These are phyloP conservation scores for Coniochaeta sp. DNA, from an alignment of 2,329 filamentous ascomycete species.

Conservation along the genomic window DNA sequence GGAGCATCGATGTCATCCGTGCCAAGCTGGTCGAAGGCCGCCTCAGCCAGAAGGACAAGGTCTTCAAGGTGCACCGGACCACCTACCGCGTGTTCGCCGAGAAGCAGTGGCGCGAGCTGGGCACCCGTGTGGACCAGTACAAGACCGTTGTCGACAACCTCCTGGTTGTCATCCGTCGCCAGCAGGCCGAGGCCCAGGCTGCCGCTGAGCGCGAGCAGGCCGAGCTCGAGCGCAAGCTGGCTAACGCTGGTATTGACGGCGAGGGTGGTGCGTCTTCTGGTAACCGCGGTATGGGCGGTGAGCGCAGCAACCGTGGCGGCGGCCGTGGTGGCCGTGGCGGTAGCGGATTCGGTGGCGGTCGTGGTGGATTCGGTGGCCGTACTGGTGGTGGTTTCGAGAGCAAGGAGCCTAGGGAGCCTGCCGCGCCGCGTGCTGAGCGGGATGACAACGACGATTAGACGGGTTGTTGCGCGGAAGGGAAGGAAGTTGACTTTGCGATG, in stretches of 20 bases:
- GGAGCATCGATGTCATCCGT: slow-evolving; percentile 97
- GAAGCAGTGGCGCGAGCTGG: slow-evolving; percentile 96
- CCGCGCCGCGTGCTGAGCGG: slow-evolving; percentile 10
- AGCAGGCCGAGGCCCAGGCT: slow-evolving; percentile 71
- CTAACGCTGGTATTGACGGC: slow-evolving; percentile 30
- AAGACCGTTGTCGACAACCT: slow-evolving; percentile 74
- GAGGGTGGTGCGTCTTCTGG: background rate
- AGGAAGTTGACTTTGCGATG: background rate
- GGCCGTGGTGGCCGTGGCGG: slow-evolving; percentile 20
- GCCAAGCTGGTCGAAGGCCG: slow-evolving; percentile 94
- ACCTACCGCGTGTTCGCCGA: slow-evolving; percentile 96
- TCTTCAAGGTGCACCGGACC: slow-evolving; percentile 92
- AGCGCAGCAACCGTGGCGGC: slow-evolving; percentile 19
- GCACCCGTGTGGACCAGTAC: slow-evolving; percentile 87
- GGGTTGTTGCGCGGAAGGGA: slow-evolving; percentile 3
- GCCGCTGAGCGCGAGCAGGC: slow-evolving; percentile 72
- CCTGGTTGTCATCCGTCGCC: slow-evolving; percentile 67
- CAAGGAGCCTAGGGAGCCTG: background rate
- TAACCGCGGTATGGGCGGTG: slow-evolving; percentile 16
- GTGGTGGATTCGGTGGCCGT: slow-evolving; percentile 16
- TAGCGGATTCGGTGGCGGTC: slow-evolving; percentile 5
- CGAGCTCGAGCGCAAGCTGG: slow-evolving; percentile 62
- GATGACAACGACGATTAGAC: slow-evolving; percentile 53
- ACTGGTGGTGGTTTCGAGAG: background rate
- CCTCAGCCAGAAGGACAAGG: slow-evolving; percentile 83